Evolutionary conservation across 805 yeast genomes (phyloP).

Genomic region (Brettanomyces bruxellensis): DNA sequence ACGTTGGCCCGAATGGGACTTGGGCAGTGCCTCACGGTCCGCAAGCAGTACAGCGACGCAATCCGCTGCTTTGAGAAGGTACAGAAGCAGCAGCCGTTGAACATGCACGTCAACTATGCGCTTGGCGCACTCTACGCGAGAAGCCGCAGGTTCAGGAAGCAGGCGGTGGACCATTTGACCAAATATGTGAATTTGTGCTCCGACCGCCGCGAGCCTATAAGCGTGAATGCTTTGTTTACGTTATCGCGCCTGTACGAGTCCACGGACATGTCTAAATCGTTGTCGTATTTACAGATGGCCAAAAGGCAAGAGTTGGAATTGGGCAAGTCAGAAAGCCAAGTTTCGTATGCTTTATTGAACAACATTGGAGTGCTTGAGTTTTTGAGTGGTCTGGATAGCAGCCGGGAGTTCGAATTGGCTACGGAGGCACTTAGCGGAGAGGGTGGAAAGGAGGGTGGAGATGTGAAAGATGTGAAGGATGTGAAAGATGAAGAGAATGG

Average conservation of each 20-base stretch:
- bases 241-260: slow-evolving; percentile 65
- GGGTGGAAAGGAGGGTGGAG: no score
- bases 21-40: slow-evolving; percentile 74
- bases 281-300: slow-evolving; percentile 39
- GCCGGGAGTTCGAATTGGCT: slow-evolving; percentile 36
- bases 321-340: slow-evolving; percentile 32
- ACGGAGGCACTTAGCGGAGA: slow-evolving; percentile 29
- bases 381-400: slow-evolving; percentile 40
- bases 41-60: slow-evolving; percentile 75
- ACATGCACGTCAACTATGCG: slow-evolving; percentile 65
- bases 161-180: slow-evolving; percentile 59
- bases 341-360: slow-evolving; percentile 56
- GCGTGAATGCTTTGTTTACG: slow-evolving; percentile 55
- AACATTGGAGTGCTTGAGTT: slow-evolving; percentile 82
- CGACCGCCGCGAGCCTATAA: slow-evolving; percentile 49
- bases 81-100: slow-evolving; percentile 54
- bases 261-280: slow-evolving; percentile 56
- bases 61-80: slow-evolving; percentile 74
- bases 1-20: slow-evolving; percentile 69
- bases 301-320: slow-evolving; percentile 38
- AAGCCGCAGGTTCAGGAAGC: slow-evolving; percentile 26
- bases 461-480: slow-evolving; percentile 15
- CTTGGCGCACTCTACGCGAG: slow-evolving; percentile 68
- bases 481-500: slow-evolving; percentile 10
- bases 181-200: slow-evolving; percentile 57